Evolutionary conservation across 306 rosid genomes (phyloP).

Genomic region (Cucumis cinereus): DNA sequence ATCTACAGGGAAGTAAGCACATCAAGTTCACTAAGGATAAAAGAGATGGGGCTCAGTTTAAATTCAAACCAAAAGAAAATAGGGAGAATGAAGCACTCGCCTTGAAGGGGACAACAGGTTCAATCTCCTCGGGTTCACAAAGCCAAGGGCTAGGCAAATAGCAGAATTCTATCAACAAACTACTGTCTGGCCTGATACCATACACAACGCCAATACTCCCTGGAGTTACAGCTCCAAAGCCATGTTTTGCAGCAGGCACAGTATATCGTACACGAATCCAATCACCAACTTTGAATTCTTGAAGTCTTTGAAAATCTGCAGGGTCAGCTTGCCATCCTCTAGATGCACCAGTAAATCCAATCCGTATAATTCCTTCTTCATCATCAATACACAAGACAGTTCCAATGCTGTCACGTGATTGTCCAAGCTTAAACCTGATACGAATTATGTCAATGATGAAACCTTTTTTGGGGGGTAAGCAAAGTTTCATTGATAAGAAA

Average conservation of each 20-base stretch:
- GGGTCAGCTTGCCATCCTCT: constrained; percentile 99
- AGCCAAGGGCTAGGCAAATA: constrained; percentile 98
- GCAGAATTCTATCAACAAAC: constrained; percentile 78
- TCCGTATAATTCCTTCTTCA: constrained; percentile 82
- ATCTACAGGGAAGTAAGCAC: constrained; percentile 39
- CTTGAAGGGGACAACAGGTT: constrained; percentile 80
- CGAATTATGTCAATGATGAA: background rate
- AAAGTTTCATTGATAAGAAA: background rate
- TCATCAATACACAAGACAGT: constrained; percentile 95
- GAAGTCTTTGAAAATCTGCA: constrained; percentile 98
- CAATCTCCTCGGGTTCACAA: constrained; percentile 99
- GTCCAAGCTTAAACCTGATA: constrained; percentile 93
- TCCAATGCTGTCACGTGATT: constrained; percentile 91
- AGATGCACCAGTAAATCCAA: constrained; percentile 99
- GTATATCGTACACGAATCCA: constrained; percentile 97
- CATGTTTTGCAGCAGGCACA: constrained; percentile 87
- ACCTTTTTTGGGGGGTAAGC: background rate
- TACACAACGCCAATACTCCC: constrained; percentile 98
- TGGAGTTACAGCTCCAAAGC: constrained; percentile 91
- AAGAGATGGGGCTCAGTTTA: constrained; percentile 3
- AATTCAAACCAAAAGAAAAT: background rate
- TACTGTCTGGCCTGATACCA: constrained; percentile 93
- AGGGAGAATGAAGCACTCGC: constrained; percentile 23
- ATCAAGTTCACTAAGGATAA: constrained; percentile 5
- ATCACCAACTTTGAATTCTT: constrained; percentile 96